A percentile compares a stretch with the other conserved stretches of the same genome.
phyloP scores from a whole-genome alignment of 2,329 filamentous ascomycete genomes.

The Colletotrichum limetticola region DNA sequence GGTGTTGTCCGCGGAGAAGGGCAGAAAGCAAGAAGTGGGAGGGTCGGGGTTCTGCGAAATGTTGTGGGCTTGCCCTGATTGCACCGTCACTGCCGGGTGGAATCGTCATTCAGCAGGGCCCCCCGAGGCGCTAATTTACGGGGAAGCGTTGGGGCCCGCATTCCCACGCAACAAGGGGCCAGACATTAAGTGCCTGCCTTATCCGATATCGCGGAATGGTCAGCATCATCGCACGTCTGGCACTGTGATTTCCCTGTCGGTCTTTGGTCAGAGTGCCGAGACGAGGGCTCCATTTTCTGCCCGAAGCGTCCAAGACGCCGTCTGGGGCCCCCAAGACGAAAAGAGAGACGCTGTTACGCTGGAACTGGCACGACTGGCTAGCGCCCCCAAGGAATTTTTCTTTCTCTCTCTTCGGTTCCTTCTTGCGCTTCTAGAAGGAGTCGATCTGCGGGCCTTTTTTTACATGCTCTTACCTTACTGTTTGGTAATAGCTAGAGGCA shows the following conservation, averaged over 20 bases:
- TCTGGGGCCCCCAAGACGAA: constrained; percentile 14
- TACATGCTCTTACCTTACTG: constrained; percentile 34
- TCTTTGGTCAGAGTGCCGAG: not conserved
- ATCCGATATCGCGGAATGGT: constrained; percentile 34
- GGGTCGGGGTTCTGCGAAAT: constrained; percentile 16
- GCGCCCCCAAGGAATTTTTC: not conserved
- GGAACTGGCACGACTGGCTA: not conserved
- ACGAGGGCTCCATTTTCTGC: constrained; percentile 17
- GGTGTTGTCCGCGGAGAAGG: constrained; percentile 29
- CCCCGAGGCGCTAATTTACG: constrained; percentile 25
- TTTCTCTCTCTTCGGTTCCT: not conserved
- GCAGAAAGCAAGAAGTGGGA: constrained; percentile 18
- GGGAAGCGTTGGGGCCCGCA: constrained; percentile 30
- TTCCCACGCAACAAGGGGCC: constrained; percentile 20
- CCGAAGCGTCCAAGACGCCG: constrained; percentile 9
- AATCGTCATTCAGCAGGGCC: constrained; percentile 32
- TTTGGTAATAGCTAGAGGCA: constrained; percentile 34
- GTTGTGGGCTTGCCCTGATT: constrained; percentile 28
- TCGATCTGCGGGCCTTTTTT: constrained; percentile 19
- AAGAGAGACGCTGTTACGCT: not conserved
- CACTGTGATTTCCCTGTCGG: not conserved
- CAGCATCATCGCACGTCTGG: constrained; percentile 33
- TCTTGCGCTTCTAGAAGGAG: constrained; percentile 31
- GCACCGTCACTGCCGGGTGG: constrained; percentile 24
- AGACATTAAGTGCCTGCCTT: constrained; percentile 34